Evolutionary conservation across 2,329 filamentous ascomycete genomes (phyloP).

Genomic region (Seiridium unicorne): DNA sequence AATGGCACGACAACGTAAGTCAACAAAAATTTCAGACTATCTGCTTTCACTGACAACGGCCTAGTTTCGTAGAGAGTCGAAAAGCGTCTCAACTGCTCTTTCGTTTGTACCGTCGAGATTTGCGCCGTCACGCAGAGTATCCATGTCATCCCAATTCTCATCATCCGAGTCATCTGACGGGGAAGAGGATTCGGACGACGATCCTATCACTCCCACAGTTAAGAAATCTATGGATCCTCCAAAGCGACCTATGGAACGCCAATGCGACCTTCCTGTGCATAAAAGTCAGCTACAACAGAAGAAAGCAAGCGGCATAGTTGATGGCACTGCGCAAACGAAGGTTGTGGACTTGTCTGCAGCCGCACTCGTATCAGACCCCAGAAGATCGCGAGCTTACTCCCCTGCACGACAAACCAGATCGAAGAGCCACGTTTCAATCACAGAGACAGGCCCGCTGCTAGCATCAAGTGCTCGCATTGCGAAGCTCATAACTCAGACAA

Average conservation of each 20-base stretch:
- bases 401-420: not conserved
- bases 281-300: no score
- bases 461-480: not conserved
- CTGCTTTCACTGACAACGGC: not conserved
- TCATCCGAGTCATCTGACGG: no score
- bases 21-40: not conserved
- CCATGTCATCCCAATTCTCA: no score
- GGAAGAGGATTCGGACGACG: no score
- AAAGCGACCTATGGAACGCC: no score
- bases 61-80: not conserved
- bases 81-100: not conserved
- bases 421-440: not conserved
- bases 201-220: no score
- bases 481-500: not conserved
- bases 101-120: not conserved
- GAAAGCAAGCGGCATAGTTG: no score
- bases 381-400: not conserved
- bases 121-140: not conserved
- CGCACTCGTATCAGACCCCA: not conserved
- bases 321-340: no score
- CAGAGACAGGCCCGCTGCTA: not conserved
- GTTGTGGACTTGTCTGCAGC: no score
- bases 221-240: no score
- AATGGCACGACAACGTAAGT: not conserved
- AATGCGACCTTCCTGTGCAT: no score